Evolutionary conservation across 208 protist species (phyloP).

Genomic region (Wallacemonas sp.): DNA sequence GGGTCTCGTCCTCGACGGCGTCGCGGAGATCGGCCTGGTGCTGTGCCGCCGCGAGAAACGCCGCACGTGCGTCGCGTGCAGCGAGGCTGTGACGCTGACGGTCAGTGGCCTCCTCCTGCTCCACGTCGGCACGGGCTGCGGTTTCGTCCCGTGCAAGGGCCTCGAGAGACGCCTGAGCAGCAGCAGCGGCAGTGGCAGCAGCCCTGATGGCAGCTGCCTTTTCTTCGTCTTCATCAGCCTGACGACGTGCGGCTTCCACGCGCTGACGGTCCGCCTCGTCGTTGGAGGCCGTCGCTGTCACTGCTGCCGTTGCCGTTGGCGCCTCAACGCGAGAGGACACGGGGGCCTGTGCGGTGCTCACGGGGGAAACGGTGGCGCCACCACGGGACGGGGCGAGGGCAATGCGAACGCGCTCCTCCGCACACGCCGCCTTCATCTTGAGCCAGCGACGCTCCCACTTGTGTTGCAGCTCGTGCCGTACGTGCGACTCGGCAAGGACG

Average conservation of each 20-base stretch:
- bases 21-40: too few relatives aligned
- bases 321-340: too few relatives aligned
- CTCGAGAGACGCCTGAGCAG: too few relatives aligned
- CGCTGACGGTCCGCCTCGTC: neutral
- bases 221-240: too few relatives aligned
- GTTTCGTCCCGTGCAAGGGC: too few relatives aligned
- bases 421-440: conserved; percentile 29
- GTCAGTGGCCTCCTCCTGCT: neutral
- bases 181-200: too few relatives aligned
- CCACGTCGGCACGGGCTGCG: neutral
- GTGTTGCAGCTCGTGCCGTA: conserved; percentile 42
- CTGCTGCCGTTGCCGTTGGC: neutral
- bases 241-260: conserved; percentile 3
- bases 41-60: too few relatives aligned
- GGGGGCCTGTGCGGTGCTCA: conserved; percentile 19
- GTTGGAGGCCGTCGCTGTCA: neutral
- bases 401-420: conserved; percentile 38
- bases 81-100: neutral
- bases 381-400: neutral
- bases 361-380: neutral
- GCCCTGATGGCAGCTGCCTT: too few relatives aligned
- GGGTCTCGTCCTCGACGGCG: too few relatives aligned
- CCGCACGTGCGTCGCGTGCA: conserved; percentile 6
- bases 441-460: conserved; percentile 51
- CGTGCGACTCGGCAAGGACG: conserved; percentile 60